Base-by-base conservation (phyloP, 306 rosid genomes). In the Abrus precatorius region DNA sequence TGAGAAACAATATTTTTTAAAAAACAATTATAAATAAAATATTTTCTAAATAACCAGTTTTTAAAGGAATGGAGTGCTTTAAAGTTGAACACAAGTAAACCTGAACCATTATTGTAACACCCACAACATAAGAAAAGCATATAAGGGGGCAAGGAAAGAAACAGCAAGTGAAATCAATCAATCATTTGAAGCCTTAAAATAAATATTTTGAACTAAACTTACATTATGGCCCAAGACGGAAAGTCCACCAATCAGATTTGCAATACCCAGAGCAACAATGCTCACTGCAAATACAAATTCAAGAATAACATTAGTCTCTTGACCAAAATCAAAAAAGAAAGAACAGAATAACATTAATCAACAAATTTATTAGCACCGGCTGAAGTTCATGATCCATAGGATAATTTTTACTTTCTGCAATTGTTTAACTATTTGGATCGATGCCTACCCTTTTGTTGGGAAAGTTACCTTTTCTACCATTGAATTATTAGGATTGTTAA, bases 181-280 rank as follows among this genome's bases (percentile, higher is more conserved):
- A 20, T 20, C 20, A 20, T 20, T 0, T 20, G 20, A 20, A 20
- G 20, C 20, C 20, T 20, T 20, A 20, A 20, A 20, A 20, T 20
- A 20, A 20, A 20, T 20, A 20, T 20, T 20, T 5, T 55, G 38
- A 10, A 66, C 27, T 7, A 62, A 12, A 88, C 97, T 93, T 68
- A 93, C 96, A 43, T 88, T 76, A 67, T 91, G 92, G 68, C 75
- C 84, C 59, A 93, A 81, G 80, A 91, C 12, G 56, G 87, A 84
- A 62, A 93, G 84, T 76, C 97, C 97, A 13, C 97, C 92, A 0
- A 93, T 60, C 79, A 93, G 85, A 77, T 93, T 93, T 77, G 97
- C 94, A 82, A 89, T 34, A 57, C 91, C 87, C 82, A 91, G 89
- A 80, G 85, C 84, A 30, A 93, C 6, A 72, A 93, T 81, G 84